A percentile compares a stretch with the other conserved stretches of the same genome.
Conservation (phyloP, 257 asterid species). For the Leonotis leonurus region DNA sequence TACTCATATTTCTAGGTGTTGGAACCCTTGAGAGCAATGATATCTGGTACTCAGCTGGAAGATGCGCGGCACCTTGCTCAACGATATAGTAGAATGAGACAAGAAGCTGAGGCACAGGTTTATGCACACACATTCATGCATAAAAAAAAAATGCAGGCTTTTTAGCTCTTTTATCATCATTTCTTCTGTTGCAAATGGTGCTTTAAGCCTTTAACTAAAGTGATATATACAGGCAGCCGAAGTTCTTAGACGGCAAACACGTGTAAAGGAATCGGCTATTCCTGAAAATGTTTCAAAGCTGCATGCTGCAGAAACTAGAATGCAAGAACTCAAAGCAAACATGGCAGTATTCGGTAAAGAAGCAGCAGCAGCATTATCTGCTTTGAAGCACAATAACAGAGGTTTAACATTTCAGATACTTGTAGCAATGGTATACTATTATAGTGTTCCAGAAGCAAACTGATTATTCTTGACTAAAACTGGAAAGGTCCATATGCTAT, state of each 20-base stretch:
- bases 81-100: conserved; percentile 93
- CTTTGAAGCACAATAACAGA: conserved; percentile 94
- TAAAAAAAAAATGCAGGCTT: background rate
- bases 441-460: conserved; percentile 8
- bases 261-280: conserved; percentile 89
- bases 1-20: conserved; percentile 49
- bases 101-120: conserved; percentile 98
- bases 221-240: conserved; percentile 63
- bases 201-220: background rate
- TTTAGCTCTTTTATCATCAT: conserved; percentile 3
- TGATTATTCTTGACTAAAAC: background rate
- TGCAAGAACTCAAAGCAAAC: conserved; percentile 87
- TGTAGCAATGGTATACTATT: conserved; percentile 64
- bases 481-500: background rate
- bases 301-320: conserved; percentile 84
- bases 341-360: conserved; percentile 99
- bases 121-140: conserved; percentile 13
- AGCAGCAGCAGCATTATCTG: conserved; percentile 86
- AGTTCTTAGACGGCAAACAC: conserved; percentile 90
- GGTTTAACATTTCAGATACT: conserved; percentile 94
- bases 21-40: conserved; percentile 93
- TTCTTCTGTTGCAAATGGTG: conserved; percentile 3
- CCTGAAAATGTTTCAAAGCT: conserved; percentile 88
- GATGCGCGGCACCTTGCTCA: conserved; percentile 99
- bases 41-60: conserved; percentile 72